A percentile compares a stretch with the other conserved stretches of the same genome.
Conservation (phyloP, 306 rosid species). For the Alnus glutinosa region DNA sequence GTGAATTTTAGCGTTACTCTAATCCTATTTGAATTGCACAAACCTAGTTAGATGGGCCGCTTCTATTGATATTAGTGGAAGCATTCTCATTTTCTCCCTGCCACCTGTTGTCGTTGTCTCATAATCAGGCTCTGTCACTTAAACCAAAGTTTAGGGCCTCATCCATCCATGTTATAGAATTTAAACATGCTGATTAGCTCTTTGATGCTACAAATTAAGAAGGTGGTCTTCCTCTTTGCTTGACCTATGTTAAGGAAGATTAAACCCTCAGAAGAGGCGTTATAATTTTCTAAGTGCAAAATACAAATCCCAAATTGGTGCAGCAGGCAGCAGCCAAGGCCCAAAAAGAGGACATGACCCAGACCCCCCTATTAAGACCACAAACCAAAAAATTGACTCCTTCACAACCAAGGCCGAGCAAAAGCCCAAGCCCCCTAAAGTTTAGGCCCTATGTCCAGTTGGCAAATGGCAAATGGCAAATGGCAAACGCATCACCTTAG, state of each 20-base stretch:
- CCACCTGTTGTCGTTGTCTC: no score
- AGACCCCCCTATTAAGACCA: not conserved
- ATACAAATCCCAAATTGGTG: no score
- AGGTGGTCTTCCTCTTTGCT: not conserved
- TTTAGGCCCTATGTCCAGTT: not conserved
- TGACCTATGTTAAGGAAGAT: no score
- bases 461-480: no score
- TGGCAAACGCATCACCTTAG: not conserved
- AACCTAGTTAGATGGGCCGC: no score
- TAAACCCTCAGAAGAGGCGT: no score
- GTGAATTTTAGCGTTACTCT: no score
- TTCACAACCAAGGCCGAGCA: not conserved
- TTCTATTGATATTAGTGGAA: no score
- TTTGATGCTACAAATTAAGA: not conserved
- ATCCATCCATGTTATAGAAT: not conserved
- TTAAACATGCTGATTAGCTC: not conserved
- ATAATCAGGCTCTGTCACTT: not conserved
- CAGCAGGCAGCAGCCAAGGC: not conserved
- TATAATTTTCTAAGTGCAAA: no score
- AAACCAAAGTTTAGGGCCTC: not conserved
- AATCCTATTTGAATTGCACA: no score
- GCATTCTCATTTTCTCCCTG: no score
- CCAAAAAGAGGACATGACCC: not conserved
- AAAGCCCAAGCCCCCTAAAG: not conserved
- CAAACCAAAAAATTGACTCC: not conserved